Conservation (phyloP, 495 filamentous ascomycete species). For the Beverwykella pulmonaria region DNA sequence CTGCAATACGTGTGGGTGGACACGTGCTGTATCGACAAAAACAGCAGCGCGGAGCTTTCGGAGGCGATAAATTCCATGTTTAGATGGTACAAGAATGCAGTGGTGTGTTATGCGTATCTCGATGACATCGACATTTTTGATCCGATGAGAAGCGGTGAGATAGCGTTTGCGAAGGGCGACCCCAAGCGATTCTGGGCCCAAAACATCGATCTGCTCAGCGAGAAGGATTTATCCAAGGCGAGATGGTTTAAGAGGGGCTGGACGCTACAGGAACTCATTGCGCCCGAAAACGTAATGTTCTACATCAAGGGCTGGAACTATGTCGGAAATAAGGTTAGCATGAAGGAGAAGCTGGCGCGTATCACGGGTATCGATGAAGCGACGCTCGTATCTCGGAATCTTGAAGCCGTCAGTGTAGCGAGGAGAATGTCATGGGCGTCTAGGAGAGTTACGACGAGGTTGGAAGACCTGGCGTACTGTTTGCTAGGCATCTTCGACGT, state of each 20-base stretch:
- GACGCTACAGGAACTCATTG: constrained; percentile 36
- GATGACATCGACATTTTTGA: constrained; percentile 17
- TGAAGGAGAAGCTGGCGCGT: constrained; percentile 2
- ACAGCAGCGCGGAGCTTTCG: constrained; percentile 44
- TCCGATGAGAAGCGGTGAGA: not conserved
- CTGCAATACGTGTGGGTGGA: not conserved
- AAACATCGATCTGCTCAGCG: not conserved
- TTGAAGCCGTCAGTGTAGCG: constrained; percentile 7
- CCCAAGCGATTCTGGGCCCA: constrained; percentile 2
- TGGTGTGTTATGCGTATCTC: constrained; percentile 31
- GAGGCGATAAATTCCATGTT: constrained; percentile 54
- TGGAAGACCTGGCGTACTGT: constrained; percentile 36
- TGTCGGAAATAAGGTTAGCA: constrained; percentile 8
- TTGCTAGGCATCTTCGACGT: constrained; percentile 35
- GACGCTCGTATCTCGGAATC: constrained; percentile 1
- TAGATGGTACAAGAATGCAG: constrained; percentile 22
- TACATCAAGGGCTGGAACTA: constrained; percentile 15
- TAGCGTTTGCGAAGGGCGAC: not conserved
- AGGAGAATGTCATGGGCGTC: constrained; percentile 31
- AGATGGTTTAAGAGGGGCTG: constrained; percentile 37
- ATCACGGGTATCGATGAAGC: constrained; percentile 19
- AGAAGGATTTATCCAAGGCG: not conserved
- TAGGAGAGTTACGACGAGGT: constrained; percentile 16
- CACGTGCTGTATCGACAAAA: constrained; percentile 45
- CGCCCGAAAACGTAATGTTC: constrained; percentile 20